A percentile compares a stretch with the other conserved stretches of the same genome.
phyloP scores from a whole-genome alignment of 495 filamentous ascomycete genomes.

The Oleoguttula mirabilis region DNA sequence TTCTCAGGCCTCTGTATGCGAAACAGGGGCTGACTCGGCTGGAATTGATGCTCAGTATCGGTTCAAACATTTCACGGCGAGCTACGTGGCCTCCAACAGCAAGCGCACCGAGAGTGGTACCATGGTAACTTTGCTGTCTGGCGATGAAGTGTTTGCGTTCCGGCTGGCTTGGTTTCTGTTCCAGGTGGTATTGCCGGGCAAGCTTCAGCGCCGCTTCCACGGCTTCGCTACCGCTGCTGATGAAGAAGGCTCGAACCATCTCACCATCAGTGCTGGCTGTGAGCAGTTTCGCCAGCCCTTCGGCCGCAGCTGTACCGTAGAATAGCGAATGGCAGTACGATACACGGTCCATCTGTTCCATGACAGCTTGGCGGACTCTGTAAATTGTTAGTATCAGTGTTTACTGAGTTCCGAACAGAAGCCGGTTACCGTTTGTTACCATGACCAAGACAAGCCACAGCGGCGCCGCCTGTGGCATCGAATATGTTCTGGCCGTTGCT shows the following conservation, averaged over 20 bases:
- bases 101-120: constrained; percentile 57
- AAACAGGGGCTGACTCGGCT: constrained; percentile 60
- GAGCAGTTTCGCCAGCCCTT: constrained; percentile 18
- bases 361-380: constrained; percentile 35
- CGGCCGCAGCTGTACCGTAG: constrained; percentile 36
- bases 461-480: constrained; percentile 31
- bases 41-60: constrained; percentile 45
- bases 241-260: constrained; percentile 37
- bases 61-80: constrained; percentile 53
- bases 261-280: constrained; percentile 21
- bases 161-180: constrained; percentile 38
- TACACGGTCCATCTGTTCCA: constrained; percentile 37
- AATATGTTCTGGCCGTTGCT: constrained; percentile 26
- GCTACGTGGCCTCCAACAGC: constrained; percentile 50
- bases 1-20: constrained; percentile 39
- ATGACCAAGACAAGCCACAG: constrained; percentile 32
- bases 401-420: no score
- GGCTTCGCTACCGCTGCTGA: constrained; percentile 49
- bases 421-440: constrained; percentile 24
- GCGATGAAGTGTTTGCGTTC: constrained; percentile 50
- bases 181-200: constrained; percentile 51
- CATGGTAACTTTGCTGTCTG: constrained; percentile 61
- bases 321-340: constrained; percentile 44
- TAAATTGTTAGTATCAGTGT: constrained; percentile 5
- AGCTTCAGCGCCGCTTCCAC: constrained; percentile 59